These are phyloP conservation scores for Pelargonium myrrhifolium DNA, from an alignment of 441 rosid species.

Conservation along the genomic window DNA sequence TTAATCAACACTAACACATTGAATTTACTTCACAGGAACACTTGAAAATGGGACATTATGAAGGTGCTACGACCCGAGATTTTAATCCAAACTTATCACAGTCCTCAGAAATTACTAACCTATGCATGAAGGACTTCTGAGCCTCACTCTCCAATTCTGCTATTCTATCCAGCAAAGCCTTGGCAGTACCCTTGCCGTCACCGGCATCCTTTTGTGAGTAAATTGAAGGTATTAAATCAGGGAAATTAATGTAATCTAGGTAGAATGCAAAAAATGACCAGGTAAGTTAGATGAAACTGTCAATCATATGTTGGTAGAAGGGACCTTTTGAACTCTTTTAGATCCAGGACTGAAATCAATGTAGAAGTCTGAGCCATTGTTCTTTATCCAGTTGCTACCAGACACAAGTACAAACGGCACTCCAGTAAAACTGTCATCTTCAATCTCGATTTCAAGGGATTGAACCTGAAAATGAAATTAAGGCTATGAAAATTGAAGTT, in stretches of 20 bases:
- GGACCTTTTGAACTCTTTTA: constrained; percentile 64
- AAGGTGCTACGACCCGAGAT: background rate
- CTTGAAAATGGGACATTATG: background rate
- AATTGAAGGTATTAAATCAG: constrained; percentile 13
- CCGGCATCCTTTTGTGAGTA: constrained; percentile 49
- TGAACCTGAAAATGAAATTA: constrained; percentile 52
- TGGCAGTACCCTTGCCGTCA: constrained; percentile 84
- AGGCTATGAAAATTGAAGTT: constrained; percentile 12
- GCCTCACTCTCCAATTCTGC: constrained; percentile 86
- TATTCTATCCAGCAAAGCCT: constrained; percentile 63
- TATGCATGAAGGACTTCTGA: constrained; percentile 97
- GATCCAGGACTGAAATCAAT: constrained; percentile 43
- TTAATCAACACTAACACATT: background rate
- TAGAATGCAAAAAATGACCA: background rate
- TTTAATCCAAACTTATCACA: background rate
- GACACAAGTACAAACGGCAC: constrained; percentile 83
- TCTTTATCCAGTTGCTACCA: constrained; percentile 78
- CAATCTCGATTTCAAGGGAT: constrained; percentile 62
- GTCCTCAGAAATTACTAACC: constrained; percentile 45
- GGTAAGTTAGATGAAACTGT: background rate
- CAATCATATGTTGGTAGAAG: constrained; percentile 8
- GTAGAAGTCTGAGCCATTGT: constrained; percentile 76
- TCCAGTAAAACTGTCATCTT: constrained; percentile 61
- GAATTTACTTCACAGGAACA: background rate
- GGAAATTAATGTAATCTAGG: constrained; percentile 9